Conservation (phyloP, 805 yeast genomes). For the Saccharomyces cerevisiae region DNA sequence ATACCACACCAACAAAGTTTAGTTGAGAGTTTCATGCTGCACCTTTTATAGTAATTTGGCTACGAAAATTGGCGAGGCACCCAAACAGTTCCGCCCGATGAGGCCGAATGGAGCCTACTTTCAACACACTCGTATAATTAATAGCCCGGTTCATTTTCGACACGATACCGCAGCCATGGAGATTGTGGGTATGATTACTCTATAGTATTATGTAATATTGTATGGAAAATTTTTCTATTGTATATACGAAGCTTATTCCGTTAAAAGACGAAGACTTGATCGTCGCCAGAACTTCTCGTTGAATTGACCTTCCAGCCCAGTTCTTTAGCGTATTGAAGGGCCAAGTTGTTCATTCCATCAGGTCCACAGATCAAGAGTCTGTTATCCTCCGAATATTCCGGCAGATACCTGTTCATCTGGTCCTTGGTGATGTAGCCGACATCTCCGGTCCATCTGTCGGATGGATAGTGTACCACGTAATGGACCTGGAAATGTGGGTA, state of each 20-base stretch:
- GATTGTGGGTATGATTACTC: not conserved
- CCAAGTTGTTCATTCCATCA: conserved; percentile 50
- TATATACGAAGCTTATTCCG: not conserved
- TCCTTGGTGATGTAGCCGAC: conserved; percentile 55
- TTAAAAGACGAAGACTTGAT: conserved; percentile 52
- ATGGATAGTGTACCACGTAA: conserved; percentile 49
- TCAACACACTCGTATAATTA: not conserved
- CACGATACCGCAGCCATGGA: not conserved
- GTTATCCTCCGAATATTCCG: conserved; percentile 39
- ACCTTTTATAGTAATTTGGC: not conserved
- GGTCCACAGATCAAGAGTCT: conserved; percentile 72
- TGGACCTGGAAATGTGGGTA: conserved; percentile 57
- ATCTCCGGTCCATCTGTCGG: conserved; percentile 46
- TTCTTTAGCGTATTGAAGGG: conserved; percentile 43
- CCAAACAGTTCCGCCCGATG: not conserved
- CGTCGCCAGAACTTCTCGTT: conserved; percentile 40
- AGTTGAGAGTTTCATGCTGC: not conserved
- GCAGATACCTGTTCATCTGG: conserved; percentile 45
- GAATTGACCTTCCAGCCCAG: conserved; percentile 50
- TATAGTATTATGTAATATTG: not conserved
- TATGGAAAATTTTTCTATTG: not conserved
- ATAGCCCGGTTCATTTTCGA: not conserved
- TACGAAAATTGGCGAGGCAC: not conserved
- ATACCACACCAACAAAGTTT: not conserved
- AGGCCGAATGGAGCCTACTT: not conserved